Base-by-base conservation (phyloP, 2,329 filamentous ascomycete genomes). In the Colletotrichum karsti region DNA sequence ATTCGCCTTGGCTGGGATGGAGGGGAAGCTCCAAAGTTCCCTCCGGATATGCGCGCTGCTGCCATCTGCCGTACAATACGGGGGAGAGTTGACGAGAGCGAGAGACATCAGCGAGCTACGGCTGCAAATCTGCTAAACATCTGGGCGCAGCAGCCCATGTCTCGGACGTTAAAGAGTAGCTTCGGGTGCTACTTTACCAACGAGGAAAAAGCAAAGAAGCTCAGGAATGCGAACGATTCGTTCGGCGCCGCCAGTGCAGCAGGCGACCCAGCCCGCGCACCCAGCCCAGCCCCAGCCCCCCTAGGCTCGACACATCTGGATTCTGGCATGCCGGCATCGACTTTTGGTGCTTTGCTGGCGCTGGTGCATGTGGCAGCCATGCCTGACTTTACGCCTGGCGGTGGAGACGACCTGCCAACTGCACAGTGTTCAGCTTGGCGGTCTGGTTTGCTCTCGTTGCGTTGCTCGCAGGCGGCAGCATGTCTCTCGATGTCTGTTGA, bases 291-390 rank as follows among this genome's bases (percentile, higher is more conserved):
- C 54, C n/a, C n/a, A n/a, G n/a, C n/a, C n/a, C n/a, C n/a, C 28
- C 13, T 33, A 24, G 24, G 42, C 12, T n/a, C 60, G 41, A 59
- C 54, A 42, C 63, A 67, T 57, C 20, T 57, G 33, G 33, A 35
- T 35, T 35, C 8, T 35, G 42, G 51, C 50, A 63, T 48, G 64
- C 64, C 64, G 59, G 64, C 59, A 63, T 51, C 59, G 56, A 35
- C 26, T 18, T 35, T 35, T 35, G 12, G 33, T 35, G 33, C 10
- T 35, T 13, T 12, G 30, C 50, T 50, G 46, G 46, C 28, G 20
- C 37, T 44, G 33, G 35, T 39, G 65, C 60, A 65, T 68, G 37
- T 63, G 60, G 65, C 30, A 54, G 54, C 53, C 65, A 64, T 60
- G 42, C 61, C 42, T n/a, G n/a, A n/a, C n/a, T n/a, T n/a, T 42